Percentiles rank a stretch among this genome's conserved stretches.
Evolutionary conservation across 2,329 filamentous ascomycete species (phyloP).

Genomic region (Fusarium annulatum): DNA sequence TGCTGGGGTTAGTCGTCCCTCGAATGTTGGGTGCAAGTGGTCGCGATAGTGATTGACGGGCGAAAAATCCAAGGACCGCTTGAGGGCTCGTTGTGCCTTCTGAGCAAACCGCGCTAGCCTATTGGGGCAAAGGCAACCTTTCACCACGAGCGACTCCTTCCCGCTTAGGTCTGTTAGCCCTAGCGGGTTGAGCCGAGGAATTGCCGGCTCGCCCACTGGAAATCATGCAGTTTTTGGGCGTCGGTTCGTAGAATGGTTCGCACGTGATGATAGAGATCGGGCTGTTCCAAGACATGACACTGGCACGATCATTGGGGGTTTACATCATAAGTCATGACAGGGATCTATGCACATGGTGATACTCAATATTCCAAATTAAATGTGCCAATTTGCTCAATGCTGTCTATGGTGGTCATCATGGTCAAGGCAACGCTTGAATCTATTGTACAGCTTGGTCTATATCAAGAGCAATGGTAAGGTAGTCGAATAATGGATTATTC

Average conservation of each 20-base stretch:
- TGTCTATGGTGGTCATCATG: constrained; percentile 43
- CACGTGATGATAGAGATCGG: constrained; percentile 24
- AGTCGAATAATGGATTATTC: constrained; percentile 20
- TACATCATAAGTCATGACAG: constrained; percentile 5
- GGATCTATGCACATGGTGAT: not conserved
- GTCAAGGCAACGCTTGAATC: constrained; percentile 40
- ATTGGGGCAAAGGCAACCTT: constrained; percentile 46
- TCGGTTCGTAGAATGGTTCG: not conserved
- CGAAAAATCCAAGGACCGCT: constrained; percentile 56
- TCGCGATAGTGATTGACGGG: constrained; percentile 54
- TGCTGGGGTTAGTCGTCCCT: constrained; percentile 57
- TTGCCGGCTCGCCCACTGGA: constrained; percentile 40
- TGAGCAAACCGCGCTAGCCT: constrained; percentile 49
- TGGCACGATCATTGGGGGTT: not conserved
- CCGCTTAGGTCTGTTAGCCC: constrained; percentile 57
- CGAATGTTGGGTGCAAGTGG: constrained; percentile 52
- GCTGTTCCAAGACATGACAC: not conserved
- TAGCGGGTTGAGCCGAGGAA: constrained; percentile 48
- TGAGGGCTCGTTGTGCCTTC: constrained; percentile 56
- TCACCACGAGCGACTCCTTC: constrained; percentile 50
- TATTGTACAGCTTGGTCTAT: constrained; percentile 47
- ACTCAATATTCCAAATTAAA: constrained; percentile 5
- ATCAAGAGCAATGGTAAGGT: constrained; percentile 34
- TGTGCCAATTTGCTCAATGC: constrained; percentile 33
- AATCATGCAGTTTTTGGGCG: not conserved